phyloP scores from a whole-genome alignment of 495 filamentous ascomycete genomes.

The Penicillium simplicissimum region DNA sequence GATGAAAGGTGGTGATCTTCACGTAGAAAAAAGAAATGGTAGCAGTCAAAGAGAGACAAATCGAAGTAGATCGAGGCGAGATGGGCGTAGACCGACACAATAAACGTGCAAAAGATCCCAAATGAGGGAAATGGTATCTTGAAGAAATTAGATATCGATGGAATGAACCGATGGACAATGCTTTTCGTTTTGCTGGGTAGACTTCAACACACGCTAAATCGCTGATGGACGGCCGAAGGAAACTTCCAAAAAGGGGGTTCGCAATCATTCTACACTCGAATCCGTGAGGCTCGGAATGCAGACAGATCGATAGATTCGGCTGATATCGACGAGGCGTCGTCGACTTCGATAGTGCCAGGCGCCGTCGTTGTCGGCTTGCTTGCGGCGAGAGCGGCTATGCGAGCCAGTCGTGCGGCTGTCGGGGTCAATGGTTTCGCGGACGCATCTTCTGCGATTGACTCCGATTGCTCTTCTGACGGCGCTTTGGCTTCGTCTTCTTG shows the following conservation, averaged over 20 bases:
- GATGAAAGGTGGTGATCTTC: not conserved
- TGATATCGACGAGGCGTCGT: slow-evolving; percentile 39
- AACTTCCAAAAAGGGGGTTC: not conserved
- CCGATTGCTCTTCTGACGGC: slow-evolving; percentile 20
- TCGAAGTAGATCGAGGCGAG: slow-evolving; percentile 1
- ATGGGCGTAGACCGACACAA: not conserved
- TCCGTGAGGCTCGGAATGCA: slow-evolving; percentile 42
- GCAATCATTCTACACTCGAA: slow-evolving; percentile 21
- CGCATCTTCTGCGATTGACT: slow-evolving; percentile 16
- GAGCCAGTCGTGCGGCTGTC: slow-evolving; percentile 25
- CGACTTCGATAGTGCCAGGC: slow-evolving; percentile 43
- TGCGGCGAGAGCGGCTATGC: slow-evolving; percentile 18
- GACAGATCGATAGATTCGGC: slow-evolving; percentile 45
- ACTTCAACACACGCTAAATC: slow-evolving; percentile 32
- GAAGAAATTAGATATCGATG: slow-evolving; percentile 6
- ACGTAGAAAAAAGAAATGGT: not conserved
- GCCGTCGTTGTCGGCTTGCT: slow-evolving; percentile 17
- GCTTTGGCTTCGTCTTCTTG: slow-evolving; percentile 21
- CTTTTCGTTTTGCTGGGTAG: slow-evolving; percentile 24
- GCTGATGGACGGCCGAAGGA: slow-evolving; percentile 18
- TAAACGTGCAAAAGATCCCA: slow-evolving; percentile 3
- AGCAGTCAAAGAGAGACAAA: slow-evolving; percentile 9
- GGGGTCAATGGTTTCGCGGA: slow-evolving; percentile 19
- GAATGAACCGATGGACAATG: slow-evolving; percentile 20
- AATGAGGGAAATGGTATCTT: slow-evolving; percentile 15